These are phyloP conservation scores for Citrus inodora DNA, from an alignment of 345 rosid species.

Conservation along the genomic window DNA sequence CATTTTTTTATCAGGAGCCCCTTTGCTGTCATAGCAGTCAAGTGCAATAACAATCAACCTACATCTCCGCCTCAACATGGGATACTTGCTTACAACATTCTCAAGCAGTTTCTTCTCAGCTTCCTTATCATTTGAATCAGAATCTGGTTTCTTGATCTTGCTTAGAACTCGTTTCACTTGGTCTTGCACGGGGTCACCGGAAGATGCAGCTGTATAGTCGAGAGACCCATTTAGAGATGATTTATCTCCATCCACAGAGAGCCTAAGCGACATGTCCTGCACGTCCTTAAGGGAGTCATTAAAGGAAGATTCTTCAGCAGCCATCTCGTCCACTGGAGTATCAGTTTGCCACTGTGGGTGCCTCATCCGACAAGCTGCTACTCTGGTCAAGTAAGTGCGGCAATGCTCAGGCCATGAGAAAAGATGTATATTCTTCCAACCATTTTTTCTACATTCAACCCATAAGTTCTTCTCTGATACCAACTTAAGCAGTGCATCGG, in stretches of 20 bases:
- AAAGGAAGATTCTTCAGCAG: constrained; percentile 58
- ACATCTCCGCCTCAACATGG: constrained; percentile 70
- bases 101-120: constrained; percentile 48
- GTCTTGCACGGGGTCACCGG: constrained; percentile 51
- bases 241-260: constrained; percentile 88
- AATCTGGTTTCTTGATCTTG: constrained; percentile 60
- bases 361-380: constrained; percentile 92
- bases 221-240: constrained; percentile 52
- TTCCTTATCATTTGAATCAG: constrained; percentile 39
- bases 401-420: constrained; percentile 99
- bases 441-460: constrained; percentile 81
- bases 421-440: constrained; percentile 94
- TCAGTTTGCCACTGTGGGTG: constrained; percentile 94
- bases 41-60: constrained; percentile 66
- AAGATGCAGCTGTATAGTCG: constrained; percentile 35
- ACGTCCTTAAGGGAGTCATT: constrained; percentile 90
- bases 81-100: constrained; percentile 57
- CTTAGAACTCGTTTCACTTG: constrained; percentile 69
- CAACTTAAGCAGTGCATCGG: constrained; percentile 81
- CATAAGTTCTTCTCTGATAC: constrained; percentile 93
- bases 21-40: constrained; percentile 70
- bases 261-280: constrained; percentile 92
- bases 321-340: constrained; percentile 66
- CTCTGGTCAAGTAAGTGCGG: constrained; percentile 87
- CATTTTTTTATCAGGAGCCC: constrained; percentile 66